Evolutionary conservation across 345 rosid genomes (phyloP), one percentile per base, ranked within the genome.

Genomic region (Melaleuca alternifolia): DNA sequence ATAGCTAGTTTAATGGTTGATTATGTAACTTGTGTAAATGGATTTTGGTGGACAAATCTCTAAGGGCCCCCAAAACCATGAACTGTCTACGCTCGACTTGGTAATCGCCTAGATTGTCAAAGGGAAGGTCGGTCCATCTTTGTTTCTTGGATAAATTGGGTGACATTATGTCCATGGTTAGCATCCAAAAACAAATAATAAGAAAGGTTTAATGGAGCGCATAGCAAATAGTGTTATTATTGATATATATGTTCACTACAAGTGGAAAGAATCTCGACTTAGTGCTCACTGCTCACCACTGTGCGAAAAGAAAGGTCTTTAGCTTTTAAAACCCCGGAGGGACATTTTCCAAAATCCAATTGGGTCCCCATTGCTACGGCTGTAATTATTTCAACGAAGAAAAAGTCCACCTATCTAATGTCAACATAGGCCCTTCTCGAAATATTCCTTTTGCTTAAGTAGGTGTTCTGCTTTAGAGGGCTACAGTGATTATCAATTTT

Each of bases 231-330:
- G 18, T 37, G 26, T 71, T 10, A 37, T 37, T 10, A 52, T 54
- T 54, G 14, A 10, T 26, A 48, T 30, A 10, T 26, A 48, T 30
- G 16, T 86, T 82, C 88, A 52, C 87, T 81, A 86, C 52, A 86
- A 86, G 89, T 26, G 88, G 82, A 83, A 54, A 84, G 82, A 81
- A 87, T 86, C 86, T 57, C 88, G 88, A 87, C 91, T 28, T 14
- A 87, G 81, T 71, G 81, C 81, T 71, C 12, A 48, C 81, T 71
- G 81, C 81, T 71, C 12, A 48, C 81, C 81, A 26, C n/a, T n/a
- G 89, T 91, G 93, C 88, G 92, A 82, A 92, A 91, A 87, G 93
- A 89, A 91, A 91, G 94, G 93, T 26, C 71, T 18, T 23, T 23
- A 86, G 83, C 54, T 83, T 50, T 88, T 88, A 59, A 13, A 86